A percentile compares a stretch with the other conserved stretches of the same genome.
Evolutionary conservation across 345 rosid genomes (phyloP).

Genomic region (Hibiscus mutabilis): DNA sequence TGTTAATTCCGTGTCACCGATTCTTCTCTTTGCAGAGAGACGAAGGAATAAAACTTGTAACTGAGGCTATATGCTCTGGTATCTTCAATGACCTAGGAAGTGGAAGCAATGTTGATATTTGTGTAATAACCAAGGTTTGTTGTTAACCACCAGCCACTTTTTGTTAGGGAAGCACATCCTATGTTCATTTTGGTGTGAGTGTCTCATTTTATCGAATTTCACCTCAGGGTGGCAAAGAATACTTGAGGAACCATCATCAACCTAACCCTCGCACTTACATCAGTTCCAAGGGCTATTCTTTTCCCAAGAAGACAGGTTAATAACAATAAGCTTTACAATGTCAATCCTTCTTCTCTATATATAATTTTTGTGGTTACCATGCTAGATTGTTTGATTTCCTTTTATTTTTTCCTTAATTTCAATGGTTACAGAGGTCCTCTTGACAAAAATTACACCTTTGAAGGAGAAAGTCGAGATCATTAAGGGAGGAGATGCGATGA

Average conservation of each 20-base stretch:
- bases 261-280: slow-evolving; percentile 73
- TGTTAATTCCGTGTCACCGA: not conserved
- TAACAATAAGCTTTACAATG: not conserved
- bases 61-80: slow-evolving; percentile 73
- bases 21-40: slow-evolving; percentile 42
- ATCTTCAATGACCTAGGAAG: slow-evolving; percentile 78
- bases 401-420: not conserved
- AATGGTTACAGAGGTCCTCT: slow-evolving; percentile 56
- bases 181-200: not conserved
- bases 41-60: slow-evolving; percentile 64
- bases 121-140: slow-evolving; percentile 77
- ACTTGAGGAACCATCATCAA: slow-evolving; percentile 64
- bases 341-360: not conserved
- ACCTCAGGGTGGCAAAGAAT: slow-evolving; percentile 62
- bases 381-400: not conserved
- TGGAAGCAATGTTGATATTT: slow-evolving; percentile 89
- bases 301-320: slow-evolving; percentile 68
- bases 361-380: not conserved
- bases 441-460: slow-evolving; percentile 56
- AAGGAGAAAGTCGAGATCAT: slow-evolving; percentile 43
- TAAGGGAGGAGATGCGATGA: slow-evolving; percentile 54
- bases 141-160: slow-evolving; percentile 1
- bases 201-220: slow-evolving; percentile 8
- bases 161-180: not conserved
- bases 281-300: slow-evolving; percentile 50